Conservation (phyloP, 202 grass and related monocot genomes). For the Cymbopogon flexuosus region DNA sequence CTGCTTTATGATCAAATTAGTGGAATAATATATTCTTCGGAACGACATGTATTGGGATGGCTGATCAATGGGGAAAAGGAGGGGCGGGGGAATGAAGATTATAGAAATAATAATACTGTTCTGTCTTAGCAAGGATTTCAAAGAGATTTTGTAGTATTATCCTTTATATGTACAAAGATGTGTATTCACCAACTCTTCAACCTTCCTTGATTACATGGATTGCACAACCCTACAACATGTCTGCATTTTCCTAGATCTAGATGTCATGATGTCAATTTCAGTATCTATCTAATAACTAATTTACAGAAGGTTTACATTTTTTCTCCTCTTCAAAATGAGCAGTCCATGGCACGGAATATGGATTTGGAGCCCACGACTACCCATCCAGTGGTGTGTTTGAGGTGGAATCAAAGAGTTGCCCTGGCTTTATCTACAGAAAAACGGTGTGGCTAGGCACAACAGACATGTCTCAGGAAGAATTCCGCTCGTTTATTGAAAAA, state of each 20-base stretch:
- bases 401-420: conserved; percentile 81
- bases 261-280: neutral
- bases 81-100: neutral
- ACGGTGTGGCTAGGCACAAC: conserved; percentile 72
- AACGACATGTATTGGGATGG: neutral
- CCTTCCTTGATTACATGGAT: conserved; percentile 6
- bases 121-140: conserved; percentile 6
- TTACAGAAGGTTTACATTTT: neutral
- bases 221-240: no score
- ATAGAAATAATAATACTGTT: neutral
- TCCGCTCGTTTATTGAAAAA: conserved; percentile 67
- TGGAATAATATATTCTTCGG: neutral
- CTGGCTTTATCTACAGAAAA: conserved; percentile 75
- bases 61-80: neutral
- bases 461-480: conserved; percentile 70
- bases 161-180: neutral
- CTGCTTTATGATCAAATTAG: neutral
- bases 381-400: conserved; percentile 91
- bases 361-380: conserved; percentile 89
- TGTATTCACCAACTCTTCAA: neutral
- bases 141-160: neutral
- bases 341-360: conserved; percentile 96
- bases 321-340: conserved; percentile 5
- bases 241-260: neutral
- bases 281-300: neutral